Conservation (phyloP, 2,329 filamentous ascomycete genomes). For the Alternaria solani region DNA sequence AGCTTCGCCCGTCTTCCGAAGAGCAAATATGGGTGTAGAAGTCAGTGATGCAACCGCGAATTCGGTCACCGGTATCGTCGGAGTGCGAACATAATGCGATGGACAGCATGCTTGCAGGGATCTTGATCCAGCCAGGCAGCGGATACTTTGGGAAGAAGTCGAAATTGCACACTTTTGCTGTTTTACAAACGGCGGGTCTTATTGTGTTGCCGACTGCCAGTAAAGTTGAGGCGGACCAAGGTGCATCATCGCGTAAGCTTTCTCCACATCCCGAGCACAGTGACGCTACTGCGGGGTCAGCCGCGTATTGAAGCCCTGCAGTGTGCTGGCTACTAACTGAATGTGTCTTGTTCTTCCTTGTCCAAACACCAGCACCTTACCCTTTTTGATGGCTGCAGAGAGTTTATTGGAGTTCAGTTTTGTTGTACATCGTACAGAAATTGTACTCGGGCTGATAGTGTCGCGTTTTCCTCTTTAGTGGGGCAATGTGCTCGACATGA, state of each 20-base stretch:
- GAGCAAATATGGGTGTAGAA: not conserved
- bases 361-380: not conserved
- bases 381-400: not conserved
- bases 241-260: not conserved
- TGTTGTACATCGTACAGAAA: not conserved
- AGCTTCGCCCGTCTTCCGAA: not conserved
- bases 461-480: not conserved
- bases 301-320: not conserved
- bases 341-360: not conserved
- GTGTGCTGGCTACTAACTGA: not conserved
- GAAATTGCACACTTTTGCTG: not conserved
- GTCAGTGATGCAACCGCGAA: not conserved
- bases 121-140: not conserved
- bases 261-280: not conserved
- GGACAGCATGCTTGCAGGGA: not conserved
- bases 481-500: not conserved
- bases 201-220: not conserved
- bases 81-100: not conserved
- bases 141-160: not conserved
- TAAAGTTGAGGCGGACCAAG: constrained; percentile 1
- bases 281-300: not conserved
- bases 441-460: not conserved
- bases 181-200: not conserved
- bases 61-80: not conserved
- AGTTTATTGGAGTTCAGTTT: not conserved